A percentile compares a stretch with the other conserved stretches of the same genome.
These are phyloP conservation scores for Colletotrichum sp. DNA, from an alignment of 2,329 filamentous ascomycete genomes.

Conservation along the genomic window DNA sequence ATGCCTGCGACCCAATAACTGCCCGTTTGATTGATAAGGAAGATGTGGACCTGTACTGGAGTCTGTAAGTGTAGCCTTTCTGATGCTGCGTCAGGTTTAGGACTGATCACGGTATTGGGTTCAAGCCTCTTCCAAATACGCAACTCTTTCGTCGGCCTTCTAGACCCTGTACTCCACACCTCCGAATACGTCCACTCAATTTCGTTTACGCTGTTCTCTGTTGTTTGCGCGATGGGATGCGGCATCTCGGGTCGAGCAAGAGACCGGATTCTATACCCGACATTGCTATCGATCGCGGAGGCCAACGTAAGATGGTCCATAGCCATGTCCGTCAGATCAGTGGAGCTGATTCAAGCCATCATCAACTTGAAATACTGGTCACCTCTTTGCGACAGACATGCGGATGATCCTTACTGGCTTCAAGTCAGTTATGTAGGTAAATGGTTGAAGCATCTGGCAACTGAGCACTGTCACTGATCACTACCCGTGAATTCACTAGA, in stretches of 20 bases:
- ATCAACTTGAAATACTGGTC: constrained; percentile 28
- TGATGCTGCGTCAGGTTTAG: accelerated
- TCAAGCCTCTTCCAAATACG: constrained; percentile 26
- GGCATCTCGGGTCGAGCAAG: constrained; percentile 26
- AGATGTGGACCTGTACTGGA: constrained; percentile 15
- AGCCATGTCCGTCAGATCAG: constrained; percentile 26
- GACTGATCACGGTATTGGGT: background rate
- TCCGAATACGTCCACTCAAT: constrained; percentile 25
- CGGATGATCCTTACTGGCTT: constrained; percentile 28
- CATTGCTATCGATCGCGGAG: constrained; percentile 25
- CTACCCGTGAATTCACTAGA: background rate
- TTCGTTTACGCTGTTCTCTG: constrained; percentile 29
- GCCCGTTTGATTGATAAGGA: constrained; percentile 24
- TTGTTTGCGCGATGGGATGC: constrained; percentile 28
- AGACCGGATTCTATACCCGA: constrained; percentile 25
- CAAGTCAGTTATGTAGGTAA: constrained; percentile 24
- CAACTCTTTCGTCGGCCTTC: constrained; percentile 25
- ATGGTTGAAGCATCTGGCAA: background rate
- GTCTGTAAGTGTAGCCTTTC: background rate
- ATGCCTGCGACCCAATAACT: constrained; percentile 25
- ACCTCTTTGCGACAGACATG: constrained; percentile 21
- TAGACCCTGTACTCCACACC: constrained; percentile 27
- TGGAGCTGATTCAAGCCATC: constrained; percentile 29
- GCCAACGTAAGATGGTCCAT: constrained; percentile 29
- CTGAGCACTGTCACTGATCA: background rate